Conservation (phyloP, 768 basidiomycete genomes). For the Holtermanniella nyarrowii region DNA sequence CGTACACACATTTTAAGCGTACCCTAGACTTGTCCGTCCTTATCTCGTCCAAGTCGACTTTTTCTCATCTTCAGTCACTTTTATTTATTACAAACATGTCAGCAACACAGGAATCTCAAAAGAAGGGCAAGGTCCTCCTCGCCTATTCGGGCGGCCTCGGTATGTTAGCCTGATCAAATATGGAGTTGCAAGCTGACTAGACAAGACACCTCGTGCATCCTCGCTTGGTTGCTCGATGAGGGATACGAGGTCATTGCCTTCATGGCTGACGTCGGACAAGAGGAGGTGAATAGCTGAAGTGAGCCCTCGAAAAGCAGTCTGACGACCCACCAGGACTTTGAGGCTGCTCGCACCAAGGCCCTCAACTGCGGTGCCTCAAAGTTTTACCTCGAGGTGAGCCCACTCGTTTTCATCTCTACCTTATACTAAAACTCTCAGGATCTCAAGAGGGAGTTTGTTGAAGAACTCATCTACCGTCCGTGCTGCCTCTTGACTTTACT, state of each 20-base stretch:
- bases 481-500: background rate
- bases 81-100: too few relatives aligned
- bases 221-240: conserved; percentile 96
- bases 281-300: conserved; percentile 23
- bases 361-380: conserved; percentile 86
- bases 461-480: conserved; percentile 79
- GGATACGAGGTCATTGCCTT: conserved; percentile 95
- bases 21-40: too few relatives aligned
- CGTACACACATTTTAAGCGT: too few relatives aligned
- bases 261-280: conserved; percentile 47
- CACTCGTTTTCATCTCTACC: background rate
- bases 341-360: conserved; percentile 80
- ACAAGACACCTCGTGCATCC: conserved; percentile 94
- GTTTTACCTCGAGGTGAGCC: conserved; percentile 73
- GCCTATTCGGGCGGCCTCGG: conserved; percentile 98
- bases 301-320: background rate
- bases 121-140: conserved; percentile 76
- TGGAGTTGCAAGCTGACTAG: conserved; percentile 5
- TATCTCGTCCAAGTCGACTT: too few relatives aligned
- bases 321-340: conserved; percentile 61
- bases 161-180: conserved; percentile 44
- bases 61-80: too few relatives aligned
- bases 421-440: conserved; percentile 49
- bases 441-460: conserved; percentile 86
- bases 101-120: conserved; percentile 6